A percentile compares a stretch with the other conserved stretches of the same genome.
These are phyloP conservation scores for Tothia fuscella DNA, from an alignment of 2,329 filamentous ascomycete species.

Conservation along the genomic window DNA sequence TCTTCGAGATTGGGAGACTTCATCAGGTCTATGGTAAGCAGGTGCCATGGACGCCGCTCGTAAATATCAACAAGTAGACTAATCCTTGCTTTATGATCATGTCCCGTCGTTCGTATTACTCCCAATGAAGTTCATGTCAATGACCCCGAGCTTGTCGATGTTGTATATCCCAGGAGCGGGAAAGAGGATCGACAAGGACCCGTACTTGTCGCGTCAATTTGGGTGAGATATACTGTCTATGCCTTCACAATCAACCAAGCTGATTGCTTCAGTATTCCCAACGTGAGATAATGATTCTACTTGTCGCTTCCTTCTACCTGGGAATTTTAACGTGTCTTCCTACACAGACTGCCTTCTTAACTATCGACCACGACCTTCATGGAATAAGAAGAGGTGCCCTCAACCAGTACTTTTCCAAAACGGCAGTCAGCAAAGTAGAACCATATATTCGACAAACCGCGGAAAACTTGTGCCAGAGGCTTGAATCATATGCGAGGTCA, in stretches of 20 bases:
- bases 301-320: no score
- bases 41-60: no score
- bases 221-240: not conserved
- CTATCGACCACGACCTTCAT: conserved; percentile 20
- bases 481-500: conserved; percentile 1
- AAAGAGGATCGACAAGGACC: conserved; percentile 15
- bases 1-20: conserved; percentile 17
- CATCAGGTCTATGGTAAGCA: conserved; percentile 19
- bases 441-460: conserved; percentile 14
- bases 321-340: no score
- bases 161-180: conserved; percentile 22
- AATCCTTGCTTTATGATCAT: no score
- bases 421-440: conserved; percentile 14
- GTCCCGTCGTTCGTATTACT: conserved; percentile 17
- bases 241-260: not conserved
- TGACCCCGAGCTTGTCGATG: conserved; percentile 21
- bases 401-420: conserved; percentile 25
- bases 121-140: conserved; percentile 16
- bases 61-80: no score
- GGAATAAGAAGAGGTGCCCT: conserved; percentile 21
- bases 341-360: not conserved
- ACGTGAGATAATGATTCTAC: no score
- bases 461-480: conserved; percentile 6
- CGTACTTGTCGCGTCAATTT: conserved; percentile 1
- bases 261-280: no score